Base-by-base conservation (phyloP, 2,329 filamentous ascomycete genomes). In the Claviceps lovelessii region DNA sequence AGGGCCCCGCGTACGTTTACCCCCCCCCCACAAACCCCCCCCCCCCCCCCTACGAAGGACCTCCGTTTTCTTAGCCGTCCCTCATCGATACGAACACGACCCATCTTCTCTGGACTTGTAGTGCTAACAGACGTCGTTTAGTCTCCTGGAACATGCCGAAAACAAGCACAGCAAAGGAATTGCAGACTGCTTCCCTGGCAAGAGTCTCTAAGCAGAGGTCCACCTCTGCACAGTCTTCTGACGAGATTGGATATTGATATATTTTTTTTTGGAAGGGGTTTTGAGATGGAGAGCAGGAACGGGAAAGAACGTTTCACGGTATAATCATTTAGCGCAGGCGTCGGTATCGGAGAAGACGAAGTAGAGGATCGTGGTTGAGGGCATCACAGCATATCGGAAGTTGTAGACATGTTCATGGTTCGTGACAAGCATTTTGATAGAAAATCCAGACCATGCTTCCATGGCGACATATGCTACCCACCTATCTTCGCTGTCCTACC, bases 141-240 rank as follows among this genome's bases (percentile, higher is more conserved):
- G 80, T 58, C 79, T 90, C 58, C 79, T 77, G 57, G 81, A 86
- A 64, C 86, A 90, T 69, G 84, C 86, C 58, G 67, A 71, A 59
- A 88, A 88, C 72, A 89, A 88, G 76, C 86, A 90, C 74, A 83
- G 72, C 74, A 88, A 88, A 74, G 76, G 76, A 46, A 73, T 88
- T 33, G 67, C 76, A 52, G 84, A 88, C 46, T 90, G 86, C 72
- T 90, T 90, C 72, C 83, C 83, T 19, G 69, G 60, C 53, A 77
- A 72, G 54, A 44, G 48, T 29, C 6, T 15, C 9, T 55, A 35
- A 50, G 28, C 23, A 35, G 10, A 44, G 4, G 2, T 6, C 48
- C 1, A 23, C 23, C 11, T 17, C n/a, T 10, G 28, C 23, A 28
- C 13, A 5, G n/a, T n/a, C 17, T 3, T 10, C 11, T 10, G 37